phyloP scores from a whole-genome alignment of 768 basidiomycete species.

The Dioszegia hungarica region DNA sequence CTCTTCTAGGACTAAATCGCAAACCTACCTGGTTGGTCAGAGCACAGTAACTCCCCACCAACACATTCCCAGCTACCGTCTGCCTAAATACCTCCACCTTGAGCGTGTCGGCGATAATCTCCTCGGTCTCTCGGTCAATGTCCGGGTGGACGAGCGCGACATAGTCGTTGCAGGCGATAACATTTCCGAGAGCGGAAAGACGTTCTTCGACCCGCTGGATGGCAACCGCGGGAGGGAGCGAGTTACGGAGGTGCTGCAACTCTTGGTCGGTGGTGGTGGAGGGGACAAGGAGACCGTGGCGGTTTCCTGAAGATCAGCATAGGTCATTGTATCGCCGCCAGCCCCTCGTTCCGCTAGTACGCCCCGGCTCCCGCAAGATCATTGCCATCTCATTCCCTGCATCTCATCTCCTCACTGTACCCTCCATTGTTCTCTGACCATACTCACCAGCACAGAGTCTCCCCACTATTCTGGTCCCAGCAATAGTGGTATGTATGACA shows the following conservation, averaged over 20 bases:
- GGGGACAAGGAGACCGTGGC: constrained; percentile 94
- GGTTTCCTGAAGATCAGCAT: constrained; percentile 54
- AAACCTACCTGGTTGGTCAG: constrained; percentile 71
- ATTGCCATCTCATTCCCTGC: background rate
- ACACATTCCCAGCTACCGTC: constrained; percentile 91
- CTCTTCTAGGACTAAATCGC: no score
- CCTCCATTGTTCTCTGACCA: background rate
- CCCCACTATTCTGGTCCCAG: constrained; percentile 87
- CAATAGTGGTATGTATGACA: constrained; percentile 92
- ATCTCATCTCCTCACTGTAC: background rate
- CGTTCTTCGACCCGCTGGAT: constrained; percentile 97
- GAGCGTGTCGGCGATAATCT: constrained; percentile 98
- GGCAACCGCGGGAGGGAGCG: constrained; percentile 84
- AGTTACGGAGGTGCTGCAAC: constrained; percentile 92
- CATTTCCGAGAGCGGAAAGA: constrained; percentile 92
- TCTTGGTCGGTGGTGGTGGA: constrained; percentile 96
- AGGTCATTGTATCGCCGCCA: no score
- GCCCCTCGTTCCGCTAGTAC: no score
- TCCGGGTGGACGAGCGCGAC: constrained; percentile 99
- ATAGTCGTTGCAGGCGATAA: constrained; percentile 97
- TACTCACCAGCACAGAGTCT: constrained; percentile 73
- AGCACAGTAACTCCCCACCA: constrained; percentile 92
- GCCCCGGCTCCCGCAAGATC: no score
- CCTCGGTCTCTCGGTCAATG: constrained; percentile 95
- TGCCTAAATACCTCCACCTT: constrained; percentile 99